Evolutionary conservation across 495 filamentous ascomycete genomes (phyloP).

Genomic region (Symbiotaphrina buchneri): DNA sequence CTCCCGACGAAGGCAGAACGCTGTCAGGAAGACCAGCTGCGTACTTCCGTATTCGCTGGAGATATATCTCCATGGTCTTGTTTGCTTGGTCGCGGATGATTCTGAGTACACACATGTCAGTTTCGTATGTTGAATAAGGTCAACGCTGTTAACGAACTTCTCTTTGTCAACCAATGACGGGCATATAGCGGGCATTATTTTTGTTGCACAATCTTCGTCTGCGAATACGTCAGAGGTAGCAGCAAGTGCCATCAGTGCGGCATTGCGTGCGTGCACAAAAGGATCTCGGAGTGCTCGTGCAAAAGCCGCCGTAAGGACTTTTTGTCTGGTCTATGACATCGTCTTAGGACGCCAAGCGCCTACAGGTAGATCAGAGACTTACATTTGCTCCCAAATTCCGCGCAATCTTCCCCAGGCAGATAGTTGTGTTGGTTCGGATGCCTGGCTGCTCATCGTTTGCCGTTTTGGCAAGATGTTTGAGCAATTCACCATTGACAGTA

Average conservation of each 20-base stretch:
- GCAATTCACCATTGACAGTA: constrained; percentile 76
- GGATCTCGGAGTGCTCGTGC: constrained; percentile 73
- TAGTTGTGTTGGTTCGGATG: constrained; percentile 93
- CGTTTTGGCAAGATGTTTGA: constrained; percentile 83
- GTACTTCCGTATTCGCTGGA: constrained; percentile 63
- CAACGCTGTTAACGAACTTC: constrained; percentile 24
- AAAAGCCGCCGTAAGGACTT: constrained; percentile 86
- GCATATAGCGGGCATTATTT: constrained; percentile 64
- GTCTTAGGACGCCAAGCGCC: constrained; percentile 3
- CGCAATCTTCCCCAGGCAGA: constrained; percentile 88
- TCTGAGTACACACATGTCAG: constrained; percentile 11
- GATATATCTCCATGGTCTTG: constrained; percentile 77
- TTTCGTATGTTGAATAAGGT: neutral
- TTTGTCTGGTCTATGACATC: constrained; percentile 37
- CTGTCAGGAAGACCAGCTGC: constrained; percentile 62
- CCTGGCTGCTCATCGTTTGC: constrained; percentile 95
- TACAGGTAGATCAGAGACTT: constrained; percentile 6
- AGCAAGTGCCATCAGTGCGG: constrained; percentile 61
- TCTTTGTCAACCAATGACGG: constrained; percentile 72
- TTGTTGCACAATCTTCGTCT: constrained; percentile 73
- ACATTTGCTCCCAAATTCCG: constrained; percentile 59
- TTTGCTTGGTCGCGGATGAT: constrained; percentile 75
- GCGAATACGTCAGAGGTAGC: constrained; percentile 72
- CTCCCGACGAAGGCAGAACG: constrained; percentile 23
- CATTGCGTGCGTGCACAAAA: constrained; percentile 81